phyloP scores from a whole-genome alignment of 2,329 filamentous ascomycete genomes.

The Lachnellula hyalina region DNA sequence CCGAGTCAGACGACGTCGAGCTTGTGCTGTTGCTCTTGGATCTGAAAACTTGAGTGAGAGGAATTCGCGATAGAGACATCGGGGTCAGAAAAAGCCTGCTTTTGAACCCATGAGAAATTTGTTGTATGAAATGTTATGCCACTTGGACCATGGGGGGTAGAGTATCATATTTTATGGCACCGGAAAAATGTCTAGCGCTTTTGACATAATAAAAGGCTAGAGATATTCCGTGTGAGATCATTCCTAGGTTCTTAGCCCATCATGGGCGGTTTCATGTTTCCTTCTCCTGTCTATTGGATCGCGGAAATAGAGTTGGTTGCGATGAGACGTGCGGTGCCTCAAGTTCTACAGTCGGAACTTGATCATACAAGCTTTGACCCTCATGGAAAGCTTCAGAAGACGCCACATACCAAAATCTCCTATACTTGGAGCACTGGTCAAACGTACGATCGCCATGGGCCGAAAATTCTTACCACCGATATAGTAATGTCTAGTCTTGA shows the following conservation, averaged over 20 bases:
- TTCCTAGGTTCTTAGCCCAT: neutral
- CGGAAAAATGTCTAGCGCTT: neutral
- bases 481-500: too few relatives aligned
- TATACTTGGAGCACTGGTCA: neutral
- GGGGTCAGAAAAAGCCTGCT: neutral
- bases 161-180: slow-evolving; percentile 1
- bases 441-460: neutral
- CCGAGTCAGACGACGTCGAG: slow-evolving; percentile 5
- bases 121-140: neutral
- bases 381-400: neutral
- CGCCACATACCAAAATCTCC: neutral
- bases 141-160: neutral
- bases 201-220: neutral
- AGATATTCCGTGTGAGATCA: neutral
- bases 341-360: neutral
- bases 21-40: slow-evolving; percentile 9
- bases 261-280: neutral
- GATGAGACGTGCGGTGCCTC: neutral
- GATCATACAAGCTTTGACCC: neutral
- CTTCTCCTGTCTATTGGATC: neutral
- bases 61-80: slow-evolving; percentile 33
- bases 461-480: neutral
- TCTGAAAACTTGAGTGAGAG: slow-evolving; percentile 20
- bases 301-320: neutral
- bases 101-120: neutral